Evolutionary conservation across 495 filamentous ascomycete genomes (phyloP).

Genomic region (Hypoxylon trugodes): DNA sequence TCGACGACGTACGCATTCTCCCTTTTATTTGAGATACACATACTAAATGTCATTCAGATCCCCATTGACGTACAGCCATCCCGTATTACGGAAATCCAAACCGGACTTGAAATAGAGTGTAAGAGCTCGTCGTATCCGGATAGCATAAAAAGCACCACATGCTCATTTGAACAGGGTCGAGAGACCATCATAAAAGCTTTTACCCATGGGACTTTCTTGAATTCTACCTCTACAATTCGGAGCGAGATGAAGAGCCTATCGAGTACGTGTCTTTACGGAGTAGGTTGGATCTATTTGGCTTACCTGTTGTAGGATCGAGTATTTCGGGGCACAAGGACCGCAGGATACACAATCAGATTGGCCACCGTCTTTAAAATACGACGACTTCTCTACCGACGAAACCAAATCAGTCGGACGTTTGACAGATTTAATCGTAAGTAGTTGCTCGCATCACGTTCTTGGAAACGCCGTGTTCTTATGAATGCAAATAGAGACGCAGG

Average conservation of each 20-base stretch:
- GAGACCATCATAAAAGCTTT: conserved; percentile 64
- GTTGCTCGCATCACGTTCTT: not conserved
- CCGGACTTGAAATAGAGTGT: conserved; percentile 57
- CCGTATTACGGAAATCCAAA: conserved; percentile 38
- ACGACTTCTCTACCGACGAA: conserved; percentile 64
- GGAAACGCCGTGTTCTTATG: conserved; percentile 1
- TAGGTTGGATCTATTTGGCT: not conserved
- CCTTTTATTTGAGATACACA: not conserved
- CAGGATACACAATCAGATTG: conserved; percentile 11
- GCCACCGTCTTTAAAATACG: conserved; percentile 39
- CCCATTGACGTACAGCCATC: conserved; percentile 59
- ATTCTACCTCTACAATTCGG: conserved; percentile 51
- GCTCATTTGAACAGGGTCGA: conserved; percentile 54
- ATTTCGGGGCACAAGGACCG: conserved; percentile 35
- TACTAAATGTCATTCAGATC: conserved; percentile 50
- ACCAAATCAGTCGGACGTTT: conserved; percentile 62
- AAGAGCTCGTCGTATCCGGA: not conserved
- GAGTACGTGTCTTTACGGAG: conserved; percentile 12
- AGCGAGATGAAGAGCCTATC: conserved; percentile 43
- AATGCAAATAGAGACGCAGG: conserved; percentile 49
- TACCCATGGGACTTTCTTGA: conserved; percentile 63
- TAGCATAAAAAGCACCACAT: conserved; percentile 3
- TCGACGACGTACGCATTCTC: conserved; percentile 46
- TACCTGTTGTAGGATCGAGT: conserved; percentile 19
- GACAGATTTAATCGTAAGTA: conserved; percentile 52